Conservation (phyloP, 2,329 filamentous ascomycete species). For the Metarhizium humberi region DNA sequence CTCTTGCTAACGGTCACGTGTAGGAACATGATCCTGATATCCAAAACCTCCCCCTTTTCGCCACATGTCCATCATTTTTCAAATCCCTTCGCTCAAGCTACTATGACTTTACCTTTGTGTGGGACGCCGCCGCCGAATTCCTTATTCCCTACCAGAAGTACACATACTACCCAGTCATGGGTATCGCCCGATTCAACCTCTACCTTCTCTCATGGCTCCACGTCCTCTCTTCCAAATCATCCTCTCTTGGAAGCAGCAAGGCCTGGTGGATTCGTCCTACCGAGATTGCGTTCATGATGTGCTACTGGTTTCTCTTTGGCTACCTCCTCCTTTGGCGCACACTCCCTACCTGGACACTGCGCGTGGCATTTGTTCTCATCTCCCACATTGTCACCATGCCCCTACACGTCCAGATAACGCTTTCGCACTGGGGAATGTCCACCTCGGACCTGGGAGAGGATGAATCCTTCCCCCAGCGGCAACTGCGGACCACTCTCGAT, state of each 20-base stretch:
- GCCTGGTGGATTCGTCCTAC: constrained; percentile 61
- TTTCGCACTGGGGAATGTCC: constrained; percentile 65
- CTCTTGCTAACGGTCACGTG: neutral
- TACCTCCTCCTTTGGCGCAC: constrained; percentile 53
- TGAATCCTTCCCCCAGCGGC: constrained; percentile 61
- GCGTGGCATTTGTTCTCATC: constrained; percentile 53
- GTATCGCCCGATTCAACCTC: constrained; percentile 62
- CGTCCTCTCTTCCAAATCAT: constrained; percentile 45
- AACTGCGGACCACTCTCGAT: constrained; percentile 65
- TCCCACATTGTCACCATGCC: constrained; percentile 58
- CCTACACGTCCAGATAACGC: constrained; percentile 62
- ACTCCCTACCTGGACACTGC: constrained; percentile 48
- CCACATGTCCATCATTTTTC: constrained; percentile 57
- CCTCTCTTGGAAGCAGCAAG: constrained; percentile 43
- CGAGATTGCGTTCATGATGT: constrained; percentile 52
- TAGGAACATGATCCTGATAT: constrained; percentile 49
- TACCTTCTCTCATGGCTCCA: constrained; percentile 60
- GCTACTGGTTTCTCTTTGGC: constrained; percentile 61
- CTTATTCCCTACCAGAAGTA: constrained; percentile 53
- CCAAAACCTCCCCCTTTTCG: constrained; percentile 61
- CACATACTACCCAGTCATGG: constrained; percentile 61
- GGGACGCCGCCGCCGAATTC: constrained; percentile 51
- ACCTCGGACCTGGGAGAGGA: constrained; percentile 53
- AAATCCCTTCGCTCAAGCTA: constrained; percentile 53
- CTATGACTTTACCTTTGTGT: constrained; percentile 56